phyloP scores from a whole-genome alignment of 805 yeast species.

The Saccharomyces mikatae region DNA sequence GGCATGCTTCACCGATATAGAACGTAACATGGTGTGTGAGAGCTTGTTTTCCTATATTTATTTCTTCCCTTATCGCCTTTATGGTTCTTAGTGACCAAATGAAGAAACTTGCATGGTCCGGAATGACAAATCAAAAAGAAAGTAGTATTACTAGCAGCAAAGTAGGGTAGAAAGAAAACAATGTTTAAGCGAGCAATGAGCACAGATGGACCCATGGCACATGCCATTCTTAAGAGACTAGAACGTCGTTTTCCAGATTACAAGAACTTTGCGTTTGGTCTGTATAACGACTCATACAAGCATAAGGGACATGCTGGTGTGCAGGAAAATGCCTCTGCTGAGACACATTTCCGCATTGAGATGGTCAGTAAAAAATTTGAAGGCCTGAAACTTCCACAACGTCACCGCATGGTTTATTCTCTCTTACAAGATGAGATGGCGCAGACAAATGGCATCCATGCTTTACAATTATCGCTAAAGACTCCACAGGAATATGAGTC shows the following conservation, averaged over 20 bases:
- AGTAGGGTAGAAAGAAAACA: background rate
- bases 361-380: constrained; percentile 62
- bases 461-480: constrained; percentile 76
- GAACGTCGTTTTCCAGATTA: constrained; percentile 34
- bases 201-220: constrained; percentile 39
- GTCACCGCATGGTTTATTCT: constrained; percentile 71
- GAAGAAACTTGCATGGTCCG: background rate
- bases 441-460: constrained; percentile 66
- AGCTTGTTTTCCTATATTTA: background rate
- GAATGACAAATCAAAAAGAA: background rate
- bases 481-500: constrained; percentile 50
- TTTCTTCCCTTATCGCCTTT: background rate
- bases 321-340: constrained; percentile 64
- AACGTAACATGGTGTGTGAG: background rate
- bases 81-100: background rate
- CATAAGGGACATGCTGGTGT: constrained; percentile 85
- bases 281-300: constrained; percentile 76
- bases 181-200: constrained; percentile 11
- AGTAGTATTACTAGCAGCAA: background rate
- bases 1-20: background rate
- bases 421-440: constrained; percentile 62
- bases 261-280: constrained; percentile 37
- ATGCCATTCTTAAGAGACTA: constrained; percentile 39
- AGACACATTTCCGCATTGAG: constrained; percentile 75
- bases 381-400: constrained; percentile 56